Evolutionary conservation across 1,284 basidiomycete genomes (phyloP), one percentile per base, ranked within the genome.

Genomic region (Spongispora temasekensis): DNA sequence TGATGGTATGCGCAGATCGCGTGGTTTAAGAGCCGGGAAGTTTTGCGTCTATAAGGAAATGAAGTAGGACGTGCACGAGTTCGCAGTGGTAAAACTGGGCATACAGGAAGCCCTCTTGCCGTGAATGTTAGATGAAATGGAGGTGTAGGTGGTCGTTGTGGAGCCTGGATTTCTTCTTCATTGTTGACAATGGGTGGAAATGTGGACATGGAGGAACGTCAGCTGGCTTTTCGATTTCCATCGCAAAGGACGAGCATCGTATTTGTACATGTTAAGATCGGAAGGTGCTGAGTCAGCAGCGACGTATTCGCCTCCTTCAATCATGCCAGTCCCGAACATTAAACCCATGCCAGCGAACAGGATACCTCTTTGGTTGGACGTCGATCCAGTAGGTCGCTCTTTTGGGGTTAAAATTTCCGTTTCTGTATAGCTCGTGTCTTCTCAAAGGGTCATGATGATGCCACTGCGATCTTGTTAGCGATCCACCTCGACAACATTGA

Each of bases 381-480:
- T 78, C 35, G 85, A 86, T 68, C 83, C 85, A 5, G 83, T 85
- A 72, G 63, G 78, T 67, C 27, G 42, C 1, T 21, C 44, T 50
- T 37, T 17, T 37, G 25, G 19, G 4, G 4, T 44, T 30, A 42
- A 19, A 37, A 12, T n/a, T 56, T 9, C 21, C 6, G 13, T 25
- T 35, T 55, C 35, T 28, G 17, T 56, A 50, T 63, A 27, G 62
- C 46, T 30, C 9, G 32, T 15, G 23, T 37, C 30, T 51, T n/a
- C n/a, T 57, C 40, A 50, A 62, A 92, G 90, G 93, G 93, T 15
- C 93, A 95, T 67, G 93, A 94, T 68, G 93, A 94, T 77, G 92
- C 90, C 6, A 87, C 86, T 6, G 91, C 91, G 2, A 87, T 95
- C 59, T 75, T 94, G 68, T 77, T 94, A 19, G 91, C 91, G 1